Evolutionary conservation across 257 asterid species (phyloP).

Genomic region (Solanum ossicruentum): DNA sequence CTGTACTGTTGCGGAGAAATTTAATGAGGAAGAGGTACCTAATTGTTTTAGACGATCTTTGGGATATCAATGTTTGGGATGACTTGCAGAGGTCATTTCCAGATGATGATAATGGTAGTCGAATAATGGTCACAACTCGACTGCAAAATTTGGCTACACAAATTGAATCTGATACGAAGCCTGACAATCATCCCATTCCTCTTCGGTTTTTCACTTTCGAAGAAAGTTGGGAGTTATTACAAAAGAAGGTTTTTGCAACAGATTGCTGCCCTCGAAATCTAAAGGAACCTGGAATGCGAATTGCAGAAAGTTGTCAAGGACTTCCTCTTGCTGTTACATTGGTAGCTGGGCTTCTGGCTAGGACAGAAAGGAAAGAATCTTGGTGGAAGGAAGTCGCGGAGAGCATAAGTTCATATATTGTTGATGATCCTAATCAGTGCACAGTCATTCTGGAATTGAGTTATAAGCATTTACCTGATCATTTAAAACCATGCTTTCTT

Average conservation of each 20-base stretch:
- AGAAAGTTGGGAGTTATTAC: slow-evolving; percentile 5
- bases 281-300: neutral
- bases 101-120: neutral
- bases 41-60: neutral
- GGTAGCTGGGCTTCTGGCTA: slow-evolving; percentile 1
- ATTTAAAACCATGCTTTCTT: neutral
- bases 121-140: slow-evolving; percentile 1
- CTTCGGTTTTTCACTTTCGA: neutral
- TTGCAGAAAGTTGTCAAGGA: neutral
- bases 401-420: neutral
- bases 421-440: neutral
- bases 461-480: neutral
- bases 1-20: neutral
- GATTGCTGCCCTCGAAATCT: neutral
- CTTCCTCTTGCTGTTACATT: neutral
- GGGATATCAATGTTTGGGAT: neutral
- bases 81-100: neutral
- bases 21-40: neutral
- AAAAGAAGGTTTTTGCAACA: neutral
- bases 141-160: neutral
- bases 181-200: neutral
- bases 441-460: neutral
- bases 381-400: neutral
- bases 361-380: neutral
- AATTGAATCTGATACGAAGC: neutral